A percentile compares a stretch with the other conserved stretches of the same genome.
Conservation (phyloP, 2,329 filamentous ascomycete species). For the Tothia fuscella region DNA sequence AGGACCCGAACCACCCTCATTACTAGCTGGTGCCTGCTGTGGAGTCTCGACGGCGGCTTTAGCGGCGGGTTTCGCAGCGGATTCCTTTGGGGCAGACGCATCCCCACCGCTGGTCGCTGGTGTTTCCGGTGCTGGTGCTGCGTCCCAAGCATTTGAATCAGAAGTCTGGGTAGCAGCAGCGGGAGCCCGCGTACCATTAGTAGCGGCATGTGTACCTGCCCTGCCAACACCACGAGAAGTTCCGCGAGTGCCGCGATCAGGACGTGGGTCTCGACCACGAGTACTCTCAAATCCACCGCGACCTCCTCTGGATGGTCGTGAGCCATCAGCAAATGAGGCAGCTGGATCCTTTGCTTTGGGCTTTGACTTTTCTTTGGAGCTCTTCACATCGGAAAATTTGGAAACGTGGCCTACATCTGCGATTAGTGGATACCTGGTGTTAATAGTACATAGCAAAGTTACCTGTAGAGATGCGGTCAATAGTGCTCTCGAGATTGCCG, state of each 20-base stretch:
- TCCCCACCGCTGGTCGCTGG: conserved; percentile 16
- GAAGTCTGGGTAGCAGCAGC: conserved; percentile 53
- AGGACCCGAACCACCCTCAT: conserved; percentile 14
- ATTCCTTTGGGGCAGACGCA: conserved; percentile 5
- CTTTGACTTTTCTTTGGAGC: conserved; percentile 68
- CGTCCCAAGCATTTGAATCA: conserved; percentile 54
- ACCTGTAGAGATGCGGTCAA: conserved; percentile 73
- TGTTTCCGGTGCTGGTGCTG: conserved; percentile 28
- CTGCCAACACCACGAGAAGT: conserved; percentile 43
- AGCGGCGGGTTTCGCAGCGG: background rate
- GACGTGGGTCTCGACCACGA: conserved; percentile 51
- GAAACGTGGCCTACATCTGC: conserved; percentile 54
- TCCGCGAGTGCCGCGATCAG: conserved; percentile 43
- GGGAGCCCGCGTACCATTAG: conserved; percentile 46
- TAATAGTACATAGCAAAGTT: conserved; percentile 19
- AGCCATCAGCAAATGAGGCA: conserved; percentile 40
- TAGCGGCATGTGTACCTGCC: conserved; percentile 45
- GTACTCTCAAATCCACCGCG: conserved; percentile 49
- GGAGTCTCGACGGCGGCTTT: background rate
- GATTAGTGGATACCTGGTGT: conserved; percentile 9
- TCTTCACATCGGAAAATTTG: conserved; percentile 75
- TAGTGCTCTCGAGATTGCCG: conserved; percentile 59
- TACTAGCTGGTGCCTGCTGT: conserved; percentile 11
- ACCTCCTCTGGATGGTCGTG: conserved; percentile 25
- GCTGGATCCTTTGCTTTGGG: conserved; percentile 59